Conservation (phyloP, 2,329 filamentous ascomycete species). For the Fusarium verticillioides region DNA sequence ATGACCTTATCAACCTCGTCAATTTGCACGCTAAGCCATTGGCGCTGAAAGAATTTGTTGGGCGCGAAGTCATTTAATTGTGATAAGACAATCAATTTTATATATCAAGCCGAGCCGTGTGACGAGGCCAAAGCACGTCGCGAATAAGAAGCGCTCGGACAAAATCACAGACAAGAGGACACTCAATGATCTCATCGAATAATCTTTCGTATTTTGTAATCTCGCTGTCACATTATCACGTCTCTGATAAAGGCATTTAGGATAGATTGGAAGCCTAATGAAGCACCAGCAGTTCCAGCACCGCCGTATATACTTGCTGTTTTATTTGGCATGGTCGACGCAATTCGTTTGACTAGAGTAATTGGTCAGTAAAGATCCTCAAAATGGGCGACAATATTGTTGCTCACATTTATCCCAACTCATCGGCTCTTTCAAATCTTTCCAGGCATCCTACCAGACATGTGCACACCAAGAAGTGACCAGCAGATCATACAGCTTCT, state of each 20-base stretch:
- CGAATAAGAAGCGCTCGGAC: neutral
- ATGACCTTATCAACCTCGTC: neutral
- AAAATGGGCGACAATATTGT: neutral
- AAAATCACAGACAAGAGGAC: neutral
- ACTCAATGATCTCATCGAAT: neutral
- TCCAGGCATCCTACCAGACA: conserved; percentile 43
- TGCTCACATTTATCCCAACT: conserved; percentile 43
- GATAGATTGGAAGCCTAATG: neutral
- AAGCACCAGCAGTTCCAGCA: neutral
- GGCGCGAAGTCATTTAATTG: neutral
- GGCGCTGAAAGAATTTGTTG: neutral
- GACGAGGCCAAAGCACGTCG: neutral
- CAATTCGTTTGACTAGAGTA: conserved; percentile 19
- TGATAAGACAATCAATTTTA: conserved; percentile 1
- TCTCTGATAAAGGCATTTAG: neutral
- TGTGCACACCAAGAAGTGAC: conserved; percentile 46
- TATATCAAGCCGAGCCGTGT: neutral
- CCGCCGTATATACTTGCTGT: neutral
- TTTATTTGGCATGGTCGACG: neutral
- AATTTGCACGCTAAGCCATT: neutral
- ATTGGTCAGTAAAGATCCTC: neutral
- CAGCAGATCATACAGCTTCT: conserved; percentile 45
- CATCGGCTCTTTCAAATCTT: conserved; percentile 37
- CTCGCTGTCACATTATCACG: neutral
- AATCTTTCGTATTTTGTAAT: neutral